Base-by-base conservation (phyloP, 2,329 filamentous ascomycete species). In the Sporothrix brunneoviolacea region DNA sequence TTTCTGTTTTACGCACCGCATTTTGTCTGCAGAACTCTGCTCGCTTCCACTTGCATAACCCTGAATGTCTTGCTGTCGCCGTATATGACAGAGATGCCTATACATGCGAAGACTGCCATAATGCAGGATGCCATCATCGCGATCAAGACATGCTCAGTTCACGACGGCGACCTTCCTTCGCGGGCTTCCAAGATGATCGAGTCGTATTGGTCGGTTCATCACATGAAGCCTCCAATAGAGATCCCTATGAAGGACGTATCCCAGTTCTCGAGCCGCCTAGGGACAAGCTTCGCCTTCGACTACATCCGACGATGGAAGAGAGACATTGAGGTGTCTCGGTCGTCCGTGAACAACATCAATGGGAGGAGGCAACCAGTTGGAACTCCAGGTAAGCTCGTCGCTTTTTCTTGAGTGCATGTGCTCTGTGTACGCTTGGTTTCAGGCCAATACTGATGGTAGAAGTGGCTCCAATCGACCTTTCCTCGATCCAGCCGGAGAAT, bases 1-100 rank as follows among this genome's bases (percentile, higher is more conserved):
- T 69, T 75, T 54, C 64, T 79, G 12, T 61, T 61, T 2, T 73
- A 79, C 59, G 66, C 71, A 6, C 72, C 76, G 3, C 70, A 77
- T 57, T 75, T 72, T 60, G 67, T 75, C 51, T 73, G 73, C 56
- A 70, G 76, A 36, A 67, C 68, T 37, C 55, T 77, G 32, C 56
- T 76, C 45, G 68, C 70, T 35, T 73, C 76, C 32, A 60, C 64
- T 41, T 73, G 70, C 58, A 66, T 76, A 54, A 62, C 74, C 45
- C 64, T 73, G 56, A 70, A 69, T 30, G 62, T 74, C 10, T 62
- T 76, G 3, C 66, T 74, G 50, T 74, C 73, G 3, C 66, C 68
- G n/a, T 69, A 67, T 52, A 64, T 64, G 50, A 60, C 60, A 15
- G 67, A 70, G 50, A 53, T 57, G 59, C 50, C 57, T 58, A 42